Percentiles rank a stretch among this genome's conserved stretches.
phyloP scores from a whole-genome alignment of 164 flowering plant species.

The Saururus chinensis region DNA sequence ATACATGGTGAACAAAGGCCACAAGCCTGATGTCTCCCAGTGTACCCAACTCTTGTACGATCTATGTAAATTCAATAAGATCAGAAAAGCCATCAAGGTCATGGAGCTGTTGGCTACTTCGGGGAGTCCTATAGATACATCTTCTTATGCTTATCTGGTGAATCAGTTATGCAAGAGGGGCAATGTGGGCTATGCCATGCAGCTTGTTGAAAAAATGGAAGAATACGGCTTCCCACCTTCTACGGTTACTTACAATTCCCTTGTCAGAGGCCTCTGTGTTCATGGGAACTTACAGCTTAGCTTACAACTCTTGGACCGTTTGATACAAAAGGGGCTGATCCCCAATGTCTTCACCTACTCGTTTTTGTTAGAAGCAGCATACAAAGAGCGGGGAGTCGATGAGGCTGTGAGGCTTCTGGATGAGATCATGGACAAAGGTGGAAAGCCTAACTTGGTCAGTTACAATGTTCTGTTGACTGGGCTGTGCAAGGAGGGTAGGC shows the following conservation, averaged over 20 bases:
- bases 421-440: slow-evolving; percentile 64
- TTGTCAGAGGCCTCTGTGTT: slow-evolving; percentile 68
- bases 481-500: slow-evolving; percentile 74
- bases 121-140: slow-evolving; percentile 45
- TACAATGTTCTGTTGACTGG: slow-evolving; percentile 84
- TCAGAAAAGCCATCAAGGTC: slow-evolving; percentile 54
- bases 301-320: slow-evolving; percentile 56
- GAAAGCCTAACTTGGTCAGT: slow-evolving; percentile 71
- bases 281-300: slow-evolving; percentile 51
- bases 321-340: slow-evolving; percentile 55
- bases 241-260: slow-evolving; percentile 59
- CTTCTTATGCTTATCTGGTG: slow-evolving; percentile 57
- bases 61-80: slow-evolving; percentile 53
- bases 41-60: slow-evolving; percentile 67
- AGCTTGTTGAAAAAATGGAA: slow-evolving; percentile 75
- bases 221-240: slow-evolving; percentile 52
- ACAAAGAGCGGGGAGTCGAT: slow-evolving; percentile 65
- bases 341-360: slow-evolving; percentile 82
- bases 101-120: slow-evolving; percentile 69
- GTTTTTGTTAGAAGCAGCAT: slow-evolving; percentile 75
- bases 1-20: slow-evolving; percentile 56
- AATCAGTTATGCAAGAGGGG: slow-evolving; percentile 66
- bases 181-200: slow-evolving; percentile 78
- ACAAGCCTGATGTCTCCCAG: slow-evolving; percentile 56
- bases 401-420: slow-evolving; percentile 71